These are phyloP conservation scores for Straminergon stramineum DNA, from an alignment of 225 moss, liverwort and hornwort genomes.

Conservation along the genomic window DNA sequence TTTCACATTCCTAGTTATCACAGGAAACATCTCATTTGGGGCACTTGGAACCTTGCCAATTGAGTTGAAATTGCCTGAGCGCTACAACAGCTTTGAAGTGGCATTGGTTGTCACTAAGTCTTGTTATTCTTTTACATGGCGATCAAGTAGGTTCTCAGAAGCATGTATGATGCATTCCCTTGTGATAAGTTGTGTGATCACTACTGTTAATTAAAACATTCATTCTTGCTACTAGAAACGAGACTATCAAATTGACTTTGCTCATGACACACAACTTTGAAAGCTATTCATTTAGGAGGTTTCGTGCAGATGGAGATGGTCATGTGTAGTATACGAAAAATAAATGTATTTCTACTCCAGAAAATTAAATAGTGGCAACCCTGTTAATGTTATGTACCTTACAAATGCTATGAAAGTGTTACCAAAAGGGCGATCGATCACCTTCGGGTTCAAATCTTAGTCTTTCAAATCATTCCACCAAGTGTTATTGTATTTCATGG, in stretches of 20 bases:
- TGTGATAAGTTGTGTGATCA: neutral
- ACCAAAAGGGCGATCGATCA: neutral
- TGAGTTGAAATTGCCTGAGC: too few species aligned
- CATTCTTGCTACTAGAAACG: neutral
- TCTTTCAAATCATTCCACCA: neutral
- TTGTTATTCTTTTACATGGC: neutral
- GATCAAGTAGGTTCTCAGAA: neutral
- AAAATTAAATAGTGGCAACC: neutral
- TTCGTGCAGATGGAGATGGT: neutral
- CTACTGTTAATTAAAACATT: neutral
- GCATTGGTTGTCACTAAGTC: neutral
- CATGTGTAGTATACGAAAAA: neutral
- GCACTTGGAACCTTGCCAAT: too few species aligned
- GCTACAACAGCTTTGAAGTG: too few species aligned
- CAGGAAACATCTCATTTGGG: too few species aligned
- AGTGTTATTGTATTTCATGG: too few species aligned
- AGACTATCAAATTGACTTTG: neutral
- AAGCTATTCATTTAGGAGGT: neutral
- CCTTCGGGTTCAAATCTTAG: neutral
- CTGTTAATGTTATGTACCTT: neutral
- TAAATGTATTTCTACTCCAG: too few species aligned
- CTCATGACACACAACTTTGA: neutral
- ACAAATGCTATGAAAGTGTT: neutral
- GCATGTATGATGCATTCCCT: neutral
- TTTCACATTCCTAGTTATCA: neutral